Base-by-base conservation (phyloP, 2,329 filamentous ascomycete genomes). In the Microdochium bolleyi region DNA sequence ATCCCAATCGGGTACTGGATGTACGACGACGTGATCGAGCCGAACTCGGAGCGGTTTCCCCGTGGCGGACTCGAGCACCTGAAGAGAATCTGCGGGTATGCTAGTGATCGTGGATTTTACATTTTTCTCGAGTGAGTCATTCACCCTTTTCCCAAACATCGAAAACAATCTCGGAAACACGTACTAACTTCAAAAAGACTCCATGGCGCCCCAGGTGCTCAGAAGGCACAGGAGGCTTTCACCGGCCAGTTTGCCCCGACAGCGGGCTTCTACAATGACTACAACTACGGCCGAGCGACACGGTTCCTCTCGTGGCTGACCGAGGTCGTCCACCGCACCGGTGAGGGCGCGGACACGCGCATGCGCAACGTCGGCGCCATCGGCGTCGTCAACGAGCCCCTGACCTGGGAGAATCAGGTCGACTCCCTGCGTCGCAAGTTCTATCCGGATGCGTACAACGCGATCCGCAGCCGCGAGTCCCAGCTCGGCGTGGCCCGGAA, bases 301-400 rank as follows among this genome's bases (percentile, higher is more conserved):
- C 61, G 73, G 50, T 83, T 81, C 67, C 73, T 84, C n/a, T 65
- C 73, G 51, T 82, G 75, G 73, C 75, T 84, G 59, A 74, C 77
- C 11, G 69, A 73, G 37, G 68, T 72, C 38, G 74, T 82, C 54
- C 79, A 83, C 61, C 11, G 13, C 3, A 49, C 48, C 14, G 14
- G 41, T 19, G 41, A 24, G 21, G 41, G 41, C n/a, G 67, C 60
- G 37, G 74, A 71, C 54, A 51, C 64, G 34, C 71, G 70, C 27
- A 80, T 77, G 61, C 66, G 73, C 51, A 81, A 77, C 48, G 80
- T 83, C 24, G 80, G 80, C 53, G 83, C 81, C 74, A 62, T 84
- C 37, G 73, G 79, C 60, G 64, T 84, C 13, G 67, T 83, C 52
- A 84, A 84, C 59, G 81, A 84, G 61, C 80, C 81, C 3, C 62